These are phyloP conservation scores for Citrus unshiu DNA, from an alignment of 345 rosid genomes.

Conservation along the genomic window DNA sequence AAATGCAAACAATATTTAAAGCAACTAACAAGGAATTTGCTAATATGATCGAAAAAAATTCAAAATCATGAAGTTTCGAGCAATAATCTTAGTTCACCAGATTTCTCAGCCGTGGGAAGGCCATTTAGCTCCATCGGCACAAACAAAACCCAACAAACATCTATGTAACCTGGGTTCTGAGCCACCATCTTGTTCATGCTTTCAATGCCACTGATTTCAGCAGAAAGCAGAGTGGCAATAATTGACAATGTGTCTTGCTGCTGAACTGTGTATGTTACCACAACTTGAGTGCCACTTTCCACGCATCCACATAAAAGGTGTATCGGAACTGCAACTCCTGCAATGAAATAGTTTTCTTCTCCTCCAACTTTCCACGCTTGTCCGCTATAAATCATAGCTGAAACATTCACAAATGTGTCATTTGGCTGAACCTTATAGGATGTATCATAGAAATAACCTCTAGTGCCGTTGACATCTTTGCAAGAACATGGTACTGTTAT, in stretches of 20 bases:
- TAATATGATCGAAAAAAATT: background rate
- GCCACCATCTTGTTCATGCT: conserved; percentile 32
- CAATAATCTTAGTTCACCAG: conserved; percentile 18
- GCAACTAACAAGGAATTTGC: background rate
- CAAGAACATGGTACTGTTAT: conserved; percentile 51
- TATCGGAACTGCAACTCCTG: conserved; percentile 20
- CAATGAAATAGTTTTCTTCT: conserved; percentile 13
- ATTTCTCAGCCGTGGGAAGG: conserved; percentile 16
- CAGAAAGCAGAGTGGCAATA: conserved; percentile 35
- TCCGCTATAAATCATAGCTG: conserved; percentile 28
- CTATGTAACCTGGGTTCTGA: conserved; percentile 17
- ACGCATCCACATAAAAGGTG: conserved; percentile 53
- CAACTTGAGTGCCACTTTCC: conserved; percentile 24
- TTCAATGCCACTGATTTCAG: conserved; percentile 23
- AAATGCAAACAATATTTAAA: too few relatives aligned
- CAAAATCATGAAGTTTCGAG: background rate
- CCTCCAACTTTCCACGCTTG: conserved; percentile 40
- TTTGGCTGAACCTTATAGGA: conserved; percentile 23
- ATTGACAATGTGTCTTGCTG: conserved; percentile 32
- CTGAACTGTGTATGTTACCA: conserved; percentile 63
- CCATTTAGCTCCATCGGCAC: conserved; percentile 37
- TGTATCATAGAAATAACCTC: conserved; percentile 43
- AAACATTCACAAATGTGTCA: conserved; percentile 33
- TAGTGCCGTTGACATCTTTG: conserved; percentile 21
- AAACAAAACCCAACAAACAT: conserved; percentile 40